Base-by-base conservation (phyloP, 2,329 filamentous ascomycete genomes). In the Botrytis fragariae region DNA sequence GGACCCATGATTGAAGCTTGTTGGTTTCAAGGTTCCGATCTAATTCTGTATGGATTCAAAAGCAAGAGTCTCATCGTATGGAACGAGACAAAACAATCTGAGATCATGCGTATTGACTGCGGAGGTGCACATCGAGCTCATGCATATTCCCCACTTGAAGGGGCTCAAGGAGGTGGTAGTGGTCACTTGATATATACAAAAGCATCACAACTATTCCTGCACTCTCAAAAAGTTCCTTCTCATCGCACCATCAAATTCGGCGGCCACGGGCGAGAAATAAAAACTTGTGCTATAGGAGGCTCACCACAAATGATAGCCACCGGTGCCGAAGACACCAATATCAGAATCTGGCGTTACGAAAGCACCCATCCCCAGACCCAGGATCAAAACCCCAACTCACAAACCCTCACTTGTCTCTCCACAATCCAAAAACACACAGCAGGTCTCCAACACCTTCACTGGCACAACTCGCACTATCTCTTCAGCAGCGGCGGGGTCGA, bases 401-500 rank as follows among this genome's bases (percentile, higher is more conserved):
- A 75, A 35, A 14, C 74, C 39, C 70, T 75, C 74, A 67, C 76
- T 51, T 92, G 89, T 77, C 79, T 37, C 18, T 87, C 90, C 16
- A 89, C 91, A 0, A 82, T 97, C 32, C 91, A 93, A 76, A 89
- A 89, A 72, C 96, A 99, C 80, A 91, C 90, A 2, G 91, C 94
- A 0, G 96, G 95, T 0, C 89, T 98, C 12, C 95, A 98, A 81
- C 74, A 81, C 51, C 76, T 82, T 14, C 87, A 87, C 74, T 98
- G 94, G 93, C 89, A 92, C 2, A 86, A 88, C 64, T 73, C 76
- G 25, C 69, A 76, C 16, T 92, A 91, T 77, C 87, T 99, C 3
- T 92, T 98, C 80, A 97, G 93, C 76, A 95, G 93, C 78, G 94
- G 89, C 9, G 96, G 95, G 0, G 91, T 90, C 74, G 95, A 98